Base-by-base conservation (phyloP, 2,329 filamentous ascomycete genomes). In the Calonectria pseudoreteaudii region DNA sequence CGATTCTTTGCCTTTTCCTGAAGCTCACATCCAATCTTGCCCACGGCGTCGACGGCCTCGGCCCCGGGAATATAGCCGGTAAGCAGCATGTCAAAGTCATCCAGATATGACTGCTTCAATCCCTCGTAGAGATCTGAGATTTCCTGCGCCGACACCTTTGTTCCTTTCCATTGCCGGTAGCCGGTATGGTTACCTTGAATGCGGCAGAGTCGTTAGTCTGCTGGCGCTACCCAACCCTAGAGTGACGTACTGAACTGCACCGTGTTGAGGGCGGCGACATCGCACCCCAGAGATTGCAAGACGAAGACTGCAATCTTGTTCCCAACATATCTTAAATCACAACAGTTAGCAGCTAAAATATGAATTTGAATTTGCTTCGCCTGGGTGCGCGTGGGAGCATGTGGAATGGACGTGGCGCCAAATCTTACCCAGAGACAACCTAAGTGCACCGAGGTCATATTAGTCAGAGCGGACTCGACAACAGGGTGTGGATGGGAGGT, bases 221-320 rank as follows among this genome's bases (percentile, higher is more conserved):
- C 16, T 23, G 26, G 56, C 38, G 38, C 36, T 28, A 9, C 31
- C 20, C 2, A n/a, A 14, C 28, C 47, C 4, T n/a, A 31, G 68
- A 36, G 68, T 41, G 60, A 86, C 93, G 84, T 88, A 98, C 96
- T 98, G 87, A 98, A 99, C 81, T 99, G 94, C 9, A 99, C 97
- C 0, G 97, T 99, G 84, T 99, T 98, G 80, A 99, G 90, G 3
- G 95, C 95, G 11, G 95, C 94, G 9, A 98, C 96, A 81, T 99
- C 96, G 82, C 95, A 98, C 62, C 97, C 97, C 66, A 99, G 87
- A 0, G 94, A 94, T 85, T 99, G 96, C 90, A 99, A 93, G 78
- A 96, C 95, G 82, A 98, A 97, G 1, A 95, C 95, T 52, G 96
- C 96, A 89, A 99, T 98, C 81, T 96, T 98, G 84, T 99, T 99